Evolutionary conservation across 139 green algal species (phyloP).

Genomic region (Desmodesmus armatus): DNA sequence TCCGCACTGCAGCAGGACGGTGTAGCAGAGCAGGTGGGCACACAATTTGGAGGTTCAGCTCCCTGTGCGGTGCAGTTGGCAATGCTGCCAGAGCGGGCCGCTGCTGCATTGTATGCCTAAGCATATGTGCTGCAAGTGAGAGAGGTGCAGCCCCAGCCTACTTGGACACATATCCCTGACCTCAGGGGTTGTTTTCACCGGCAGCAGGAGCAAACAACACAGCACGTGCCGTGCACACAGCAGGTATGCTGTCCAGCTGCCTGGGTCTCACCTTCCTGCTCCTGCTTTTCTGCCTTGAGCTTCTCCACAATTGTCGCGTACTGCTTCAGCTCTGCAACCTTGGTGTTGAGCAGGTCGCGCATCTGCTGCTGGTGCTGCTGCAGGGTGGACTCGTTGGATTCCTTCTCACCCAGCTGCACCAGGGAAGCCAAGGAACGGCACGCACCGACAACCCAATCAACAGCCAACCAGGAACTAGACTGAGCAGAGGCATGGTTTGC

Average conservation of each 20-base stretch:
- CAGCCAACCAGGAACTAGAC: no score
- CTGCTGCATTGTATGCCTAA: no score
- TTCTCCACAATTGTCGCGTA: background rate
- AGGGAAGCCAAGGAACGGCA: no score
- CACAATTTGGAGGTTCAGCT: no score
- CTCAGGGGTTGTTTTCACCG: background rate
- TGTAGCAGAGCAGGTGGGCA: no score
- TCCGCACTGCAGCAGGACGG: background rate
- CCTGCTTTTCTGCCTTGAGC: slow-evolving; percentile 10
- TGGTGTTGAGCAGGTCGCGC: background rate
- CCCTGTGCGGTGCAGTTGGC: background rate
- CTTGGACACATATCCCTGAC: background rate
- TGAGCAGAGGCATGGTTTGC: no score
- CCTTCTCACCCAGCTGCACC: slow-evolving; percentile 31
- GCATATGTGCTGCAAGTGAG: no score
- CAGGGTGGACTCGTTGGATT: background rate
- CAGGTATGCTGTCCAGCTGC: background rate
- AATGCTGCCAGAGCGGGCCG: no score
- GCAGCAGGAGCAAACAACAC: background rate
- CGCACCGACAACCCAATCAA: no score
- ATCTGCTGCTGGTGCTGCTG: background rate
- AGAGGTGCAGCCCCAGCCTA: no score
- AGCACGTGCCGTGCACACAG: background rate
- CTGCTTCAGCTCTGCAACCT: slow-evolving; percentile 30
- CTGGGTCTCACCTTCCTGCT: background rate